Percentiles rank a stretch among this genome's conserved stretches.
Conservation (phyloP, 257 asterid genomes). For the Solanum tarapatanum region DNA sequence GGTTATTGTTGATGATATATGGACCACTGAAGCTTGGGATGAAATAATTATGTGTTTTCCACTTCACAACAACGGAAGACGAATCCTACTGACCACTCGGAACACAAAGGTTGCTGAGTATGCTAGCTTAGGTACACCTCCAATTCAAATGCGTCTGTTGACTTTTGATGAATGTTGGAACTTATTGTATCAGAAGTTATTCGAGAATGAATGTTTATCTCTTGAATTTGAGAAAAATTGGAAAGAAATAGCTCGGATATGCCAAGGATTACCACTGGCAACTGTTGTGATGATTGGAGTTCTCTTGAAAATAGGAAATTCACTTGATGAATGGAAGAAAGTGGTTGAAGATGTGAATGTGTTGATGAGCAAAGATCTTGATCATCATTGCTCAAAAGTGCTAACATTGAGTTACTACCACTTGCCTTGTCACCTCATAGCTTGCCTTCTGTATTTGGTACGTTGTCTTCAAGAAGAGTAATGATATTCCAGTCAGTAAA, state of each 20-base stretch:
- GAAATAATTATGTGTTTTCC: too few relatives aligned
- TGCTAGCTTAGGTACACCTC: too few relatives aligned
- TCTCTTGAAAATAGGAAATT: not conserved
- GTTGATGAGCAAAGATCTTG: not conserved
- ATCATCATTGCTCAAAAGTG: not conserved
- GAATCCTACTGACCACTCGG: too few relatives aligned
- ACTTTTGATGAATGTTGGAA: not conserved
- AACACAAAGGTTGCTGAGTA: too few relatives aligned
- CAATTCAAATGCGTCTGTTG: too few relatives aligned
- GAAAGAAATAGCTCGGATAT: not conserved
- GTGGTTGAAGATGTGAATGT: not conserved
- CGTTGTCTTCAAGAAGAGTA: not conserved
- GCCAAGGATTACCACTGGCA: conserved; percentile 5
- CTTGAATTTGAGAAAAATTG: not conserved
- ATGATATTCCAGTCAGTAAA: not conserved
- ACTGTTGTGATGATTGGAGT: not conserved
- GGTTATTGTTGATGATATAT: conserved; percentile 8
- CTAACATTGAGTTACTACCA: not conserved
- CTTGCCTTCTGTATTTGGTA: not conserved
- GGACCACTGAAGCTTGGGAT: not conserved
- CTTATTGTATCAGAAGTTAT: not conserved
- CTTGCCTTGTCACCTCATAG: not conserved
- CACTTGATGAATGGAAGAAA: not conserved
- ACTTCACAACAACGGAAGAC: too few relatives aligned
- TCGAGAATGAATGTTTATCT: not conserved